Evolutionary conservation across 805 yeast species (phyloP).

Genomic region (Spathaspora boniae): DNA sequence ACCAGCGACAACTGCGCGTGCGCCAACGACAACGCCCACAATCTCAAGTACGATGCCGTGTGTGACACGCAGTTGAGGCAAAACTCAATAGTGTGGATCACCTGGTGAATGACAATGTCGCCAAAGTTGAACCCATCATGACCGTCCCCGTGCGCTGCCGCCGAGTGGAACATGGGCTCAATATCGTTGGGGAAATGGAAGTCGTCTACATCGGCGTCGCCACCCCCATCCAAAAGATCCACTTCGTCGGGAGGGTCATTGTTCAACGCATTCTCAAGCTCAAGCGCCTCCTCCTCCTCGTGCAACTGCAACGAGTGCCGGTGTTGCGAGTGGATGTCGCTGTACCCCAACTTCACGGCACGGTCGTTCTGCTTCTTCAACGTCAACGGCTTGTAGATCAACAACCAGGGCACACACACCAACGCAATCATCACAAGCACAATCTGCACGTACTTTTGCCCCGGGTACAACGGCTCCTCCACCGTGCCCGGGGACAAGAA

Average conservation of each 20-base stretch:
- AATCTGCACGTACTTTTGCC: slow-evolving; percentile 61
- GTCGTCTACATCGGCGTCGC: slow-evolving; percentile 16
- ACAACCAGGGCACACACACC: slow-evolving; percentile 72
- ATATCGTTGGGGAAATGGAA: slow-evolving; percentile 38
- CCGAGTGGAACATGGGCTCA: slow-evolving; percentile 30
- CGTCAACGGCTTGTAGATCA: slow-evolving; percentile 59
- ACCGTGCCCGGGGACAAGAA: slow-evolving; percentile 68
- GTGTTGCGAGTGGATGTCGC: slow-evolving; percentile 39
- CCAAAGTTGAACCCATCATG: slow-evolving; percentile 49
- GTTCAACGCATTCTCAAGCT: slow-evolving; percentile 12
- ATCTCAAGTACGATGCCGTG: slow-evolving; percentile 72
- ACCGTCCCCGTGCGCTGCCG: slow-evolving; percentile 44
- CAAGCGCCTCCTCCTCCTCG: slow-evolving; percentile 38
- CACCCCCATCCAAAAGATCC: slow-evolving; percentile 12
- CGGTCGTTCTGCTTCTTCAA: slow-evolving; percentile 35
- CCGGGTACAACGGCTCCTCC: slow-evolving; percentile 62
- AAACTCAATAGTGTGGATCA: slow-evolving; percentile 76
- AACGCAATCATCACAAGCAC: slow-evolving; percentile 55
- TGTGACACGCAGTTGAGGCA: slow-evolving; percentile 78
- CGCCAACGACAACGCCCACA: slow-evolving; percentile 78
- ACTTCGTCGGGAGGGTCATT: slow-evolving; percentile 16
- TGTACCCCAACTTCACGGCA: slow-evolving; percentile 34
- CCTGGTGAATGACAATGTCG: slow-evolving; percentile 74
- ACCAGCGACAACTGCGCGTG: slow-evolving; percentile 77
- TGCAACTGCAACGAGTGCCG: slow-evolving; percentile 38